Evolutionary conservation across 371 early-diverging fungal genomes (phyloP).

Genomic region (Mortierella sp.): DNA sequence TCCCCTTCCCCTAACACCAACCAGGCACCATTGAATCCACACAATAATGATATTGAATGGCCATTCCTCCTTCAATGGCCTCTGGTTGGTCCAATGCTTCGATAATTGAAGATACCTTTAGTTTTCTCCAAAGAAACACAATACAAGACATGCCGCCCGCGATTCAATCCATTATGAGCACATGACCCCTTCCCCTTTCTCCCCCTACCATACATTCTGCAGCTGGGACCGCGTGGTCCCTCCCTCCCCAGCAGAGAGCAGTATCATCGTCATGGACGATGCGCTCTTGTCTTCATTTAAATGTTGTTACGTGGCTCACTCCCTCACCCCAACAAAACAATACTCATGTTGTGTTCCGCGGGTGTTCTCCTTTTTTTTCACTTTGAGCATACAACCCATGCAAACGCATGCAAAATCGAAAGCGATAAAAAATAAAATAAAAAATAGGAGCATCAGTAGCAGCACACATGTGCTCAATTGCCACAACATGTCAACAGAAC

Average conservation of each 20-base stretch:
- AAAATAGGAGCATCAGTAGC: background rate
- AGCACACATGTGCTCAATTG: background rate
- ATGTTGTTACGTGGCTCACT: background rate
- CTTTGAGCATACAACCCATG: background rate
- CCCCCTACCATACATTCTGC: background rate
- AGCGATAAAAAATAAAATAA: background rate
- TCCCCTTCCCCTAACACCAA: too few species aligned
- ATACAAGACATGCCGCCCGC: background rate
- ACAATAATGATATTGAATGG: background rate
- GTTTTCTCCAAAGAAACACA: background rate
- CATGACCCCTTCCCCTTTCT: background rate
- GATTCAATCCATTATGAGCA: background rate
- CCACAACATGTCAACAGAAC: too few species aligned
- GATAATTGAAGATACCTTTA: too few species aligned
- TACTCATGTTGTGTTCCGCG: background rate
- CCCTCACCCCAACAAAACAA: slow-evolving; percentile 1
- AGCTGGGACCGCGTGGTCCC: slow-evolving; percentile 4
- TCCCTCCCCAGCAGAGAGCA: background rate
- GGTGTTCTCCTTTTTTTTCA: slow-evolving; percentile 1
- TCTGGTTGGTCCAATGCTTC: too few species aligned
- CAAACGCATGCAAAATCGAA: background rate
- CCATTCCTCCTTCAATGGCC: background rate
- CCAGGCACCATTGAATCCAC: too few species aligned
- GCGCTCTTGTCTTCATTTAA: background rate
- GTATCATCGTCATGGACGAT: background rate